Base-by-base conservation (phyloP, 352 stramenopile genomes). In the Globisporangium lucens region DNA sequence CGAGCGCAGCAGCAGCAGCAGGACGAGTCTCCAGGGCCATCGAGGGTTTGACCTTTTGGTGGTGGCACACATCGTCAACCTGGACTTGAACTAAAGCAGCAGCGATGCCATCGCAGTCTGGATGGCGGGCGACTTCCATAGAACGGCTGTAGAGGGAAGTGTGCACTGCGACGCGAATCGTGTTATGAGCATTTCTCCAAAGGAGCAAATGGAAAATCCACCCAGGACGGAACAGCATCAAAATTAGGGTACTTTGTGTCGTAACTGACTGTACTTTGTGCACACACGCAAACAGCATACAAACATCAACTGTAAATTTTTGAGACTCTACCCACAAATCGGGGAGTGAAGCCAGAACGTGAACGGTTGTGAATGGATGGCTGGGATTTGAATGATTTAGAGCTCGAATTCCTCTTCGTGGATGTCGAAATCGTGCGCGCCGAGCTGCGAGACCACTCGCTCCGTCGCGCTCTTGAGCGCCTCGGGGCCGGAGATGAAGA, bases 341-440 rank as follows among this genome's bases (percentile, higher is more conserved):
- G 15, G 36, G 9, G 24, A 24, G 24, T 38, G 4, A 12, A 7
- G 35, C 4, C 36, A 43, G 36, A 43, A 43, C 13, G 13, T 46
- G 12, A 10, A 46, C 13, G 13, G 20, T 5, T 20, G 38, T 4
- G 12, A 46, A 46, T 46, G 38, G 38, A 46, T 46, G 38, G 13
- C 38, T 46, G 38, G 38, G 38, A 46, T 46, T 38, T 10, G 7
- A 10, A 10, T 38, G 35, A 12, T 46, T 10, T 58, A 58, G 27
- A 58, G 52, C 51, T 57, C 51, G 12, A 57, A 57, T 24, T 57
- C 51, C 24, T 57, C 51, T 57, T 57, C 51, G 51, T 58, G 52
- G 52, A 58, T 58, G 52, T 58, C 52, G 4, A 58, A 58, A 17
- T 9, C 3, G 27, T 36, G 24, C 52, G 52, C 12, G 2, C 52